Percentiles rank a stretch among this genome's conserved stretches.
Evolutionary conservation across 139 green algal genomes (phyloP).

Genomic region (Micromonas commoda): DNA sequence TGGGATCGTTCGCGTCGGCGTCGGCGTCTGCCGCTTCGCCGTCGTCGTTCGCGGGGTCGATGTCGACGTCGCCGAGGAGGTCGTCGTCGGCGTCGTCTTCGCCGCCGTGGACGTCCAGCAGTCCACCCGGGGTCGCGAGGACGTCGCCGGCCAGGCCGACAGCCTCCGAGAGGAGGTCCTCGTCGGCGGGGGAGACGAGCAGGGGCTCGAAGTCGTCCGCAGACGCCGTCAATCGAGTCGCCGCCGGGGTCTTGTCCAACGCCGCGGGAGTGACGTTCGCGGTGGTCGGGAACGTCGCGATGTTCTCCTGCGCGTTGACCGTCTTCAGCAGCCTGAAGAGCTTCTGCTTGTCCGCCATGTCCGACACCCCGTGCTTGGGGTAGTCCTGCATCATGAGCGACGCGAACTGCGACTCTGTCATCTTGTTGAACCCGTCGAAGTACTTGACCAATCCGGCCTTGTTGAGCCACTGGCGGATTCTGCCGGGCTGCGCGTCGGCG

Average conservation of each 20-base stretch:
- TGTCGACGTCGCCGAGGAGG: too few species aligned
- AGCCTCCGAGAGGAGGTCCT: not conserved
- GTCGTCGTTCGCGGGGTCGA: too few species aligned
- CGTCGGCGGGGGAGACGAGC: not conserved
- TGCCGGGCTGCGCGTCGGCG: too few species aligned
- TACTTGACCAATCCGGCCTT: not conserved
- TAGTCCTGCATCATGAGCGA: conserved; percentile 7
- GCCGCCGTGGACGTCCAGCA: not conserved
- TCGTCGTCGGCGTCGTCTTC: not conserved
- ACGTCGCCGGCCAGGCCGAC: not conserved
- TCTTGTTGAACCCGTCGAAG: not conserved
- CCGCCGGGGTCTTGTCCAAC: not conserved
- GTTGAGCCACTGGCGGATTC: not conserved
- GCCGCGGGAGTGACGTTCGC: not conserved
- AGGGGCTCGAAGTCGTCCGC: not conserved
- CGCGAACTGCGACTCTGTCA: not conserved
- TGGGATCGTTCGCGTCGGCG: too few species aligned
- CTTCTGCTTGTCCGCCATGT: conserved; percentile 26
- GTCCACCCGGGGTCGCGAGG: not conserved
- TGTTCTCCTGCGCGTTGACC: not conserved
- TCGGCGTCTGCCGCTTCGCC: too few species aligned
- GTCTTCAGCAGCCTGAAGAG: not conserved
- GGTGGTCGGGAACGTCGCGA: not conserved
- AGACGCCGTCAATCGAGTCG: too few species aligned
- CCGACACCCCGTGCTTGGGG: not conserved